Evolutionary conservation across 495 filamentous ascomycete species (phyloP).

Genomic region (Durotheca rogersii): DNA sequence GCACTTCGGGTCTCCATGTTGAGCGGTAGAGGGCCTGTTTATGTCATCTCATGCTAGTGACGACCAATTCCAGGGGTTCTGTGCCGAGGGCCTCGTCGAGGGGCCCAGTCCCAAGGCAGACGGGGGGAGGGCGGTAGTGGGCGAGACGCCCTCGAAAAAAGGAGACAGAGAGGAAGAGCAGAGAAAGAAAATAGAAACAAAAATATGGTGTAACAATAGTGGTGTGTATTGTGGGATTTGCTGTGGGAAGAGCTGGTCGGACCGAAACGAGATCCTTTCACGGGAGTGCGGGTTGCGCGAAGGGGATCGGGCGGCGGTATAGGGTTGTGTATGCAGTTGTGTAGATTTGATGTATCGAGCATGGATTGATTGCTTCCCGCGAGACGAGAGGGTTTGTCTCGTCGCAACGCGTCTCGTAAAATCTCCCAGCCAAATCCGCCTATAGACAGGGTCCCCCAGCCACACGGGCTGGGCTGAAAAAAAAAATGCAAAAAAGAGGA

Average conservation of each 20-base stretch:
- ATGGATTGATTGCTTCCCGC: too few species aligned
- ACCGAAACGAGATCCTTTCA: too few species aligned
- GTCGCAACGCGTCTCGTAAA: conserved; percentile 32
- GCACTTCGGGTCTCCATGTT: conserved; percentile 47
- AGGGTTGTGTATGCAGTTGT: background rate
- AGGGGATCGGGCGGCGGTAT: too few species aligned
- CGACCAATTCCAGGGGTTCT: background rate
- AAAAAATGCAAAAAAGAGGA: too few species aligned
- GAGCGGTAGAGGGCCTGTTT: conserved; percentile 4
- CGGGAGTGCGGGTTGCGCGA: too few species aligned
- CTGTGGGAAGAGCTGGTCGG: too few species aligned
- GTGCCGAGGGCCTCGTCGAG: background rate
- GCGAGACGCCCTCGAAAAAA: too few species aligned
- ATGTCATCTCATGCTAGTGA: conserved; percentile 25
- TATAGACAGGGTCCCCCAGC: too few species aligned
- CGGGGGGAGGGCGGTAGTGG: too few species aligned
- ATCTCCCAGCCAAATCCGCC: conserved; percentile 7
- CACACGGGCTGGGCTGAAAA: too few species aligned
- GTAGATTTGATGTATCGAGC: background rate
- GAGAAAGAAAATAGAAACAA: background rate
- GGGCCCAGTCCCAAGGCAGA: too few species aligned
- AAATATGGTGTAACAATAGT: background rate
- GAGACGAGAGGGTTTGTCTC: conserved; percentile 14
- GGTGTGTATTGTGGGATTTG: too few species aligned
- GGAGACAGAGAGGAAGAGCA: background rate